These are phyloP conservation scores for Laguncularia racemosa DNA, from an alignment of 345 rosid genomes.

Conservation along the genomic window DNA sequence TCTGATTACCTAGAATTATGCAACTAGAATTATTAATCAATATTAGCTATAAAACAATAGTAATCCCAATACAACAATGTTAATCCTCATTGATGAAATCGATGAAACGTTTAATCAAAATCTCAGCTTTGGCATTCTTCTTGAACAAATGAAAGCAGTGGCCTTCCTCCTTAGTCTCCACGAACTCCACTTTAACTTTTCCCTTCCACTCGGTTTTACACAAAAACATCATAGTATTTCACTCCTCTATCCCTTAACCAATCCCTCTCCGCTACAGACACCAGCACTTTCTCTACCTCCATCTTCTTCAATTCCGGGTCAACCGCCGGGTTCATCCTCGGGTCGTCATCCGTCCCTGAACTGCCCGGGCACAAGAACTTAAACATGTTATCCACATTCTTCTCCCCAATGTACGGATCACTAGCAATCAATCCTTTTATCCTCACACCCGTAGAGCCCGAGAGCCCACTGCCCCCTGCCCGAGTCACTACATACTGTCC, in stretches of 20 bases:
- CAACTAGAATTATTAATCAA: too few species aligned
- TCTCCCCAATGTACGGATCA: constrained; percentile 38
- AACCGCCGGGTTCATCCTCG: constrained; percentile 20
- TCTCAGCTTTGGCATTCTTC: constrained; percentile 16
- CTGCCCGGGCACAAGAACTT: constrained; percentile 22
- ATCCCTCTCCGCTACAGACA: constrained; percentile 37
- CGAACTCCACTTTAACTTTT: constrained; percentile 13
- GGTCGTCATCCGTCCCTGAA: constrained; percentile 20
- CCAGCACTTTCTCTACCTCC: constrained; percentile 26
- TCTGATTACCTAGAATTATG: too few species aligned
- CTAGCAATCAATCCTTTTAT: constrained; percentile 25
- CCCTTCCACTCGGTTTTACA: constrained; percentile 24
- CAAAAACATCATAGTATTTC: constrained; percentile 20
- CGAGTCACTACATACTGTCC: constrained; percentile 31
- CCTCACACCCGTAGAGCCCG: constrained; percentile 14
- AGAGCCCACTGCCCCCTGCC: constrained; percentile 17
- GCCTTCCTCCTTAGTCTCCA: constrained; percentile 22
- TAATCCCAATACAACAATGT: too few species aligned
- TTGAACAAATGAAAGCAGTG: constrained; percentile 29
- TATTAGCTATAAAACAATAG: too few species aligned
- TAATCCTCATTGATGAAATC: constrained; percentile 20
- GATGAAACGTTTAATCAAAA: constrained; percentile 21
- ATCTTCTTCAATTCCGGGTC: constrained; percentile 25
- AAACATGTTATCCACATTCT: constrained; percentile 23
- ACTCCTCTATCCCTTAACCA: constrained; percentile 23